These are phyloP conservation scores for Glonium stellatum DNA, from an alignment of 495 filamentous ascomycete species.

Conservation along the genomic window DNA sequence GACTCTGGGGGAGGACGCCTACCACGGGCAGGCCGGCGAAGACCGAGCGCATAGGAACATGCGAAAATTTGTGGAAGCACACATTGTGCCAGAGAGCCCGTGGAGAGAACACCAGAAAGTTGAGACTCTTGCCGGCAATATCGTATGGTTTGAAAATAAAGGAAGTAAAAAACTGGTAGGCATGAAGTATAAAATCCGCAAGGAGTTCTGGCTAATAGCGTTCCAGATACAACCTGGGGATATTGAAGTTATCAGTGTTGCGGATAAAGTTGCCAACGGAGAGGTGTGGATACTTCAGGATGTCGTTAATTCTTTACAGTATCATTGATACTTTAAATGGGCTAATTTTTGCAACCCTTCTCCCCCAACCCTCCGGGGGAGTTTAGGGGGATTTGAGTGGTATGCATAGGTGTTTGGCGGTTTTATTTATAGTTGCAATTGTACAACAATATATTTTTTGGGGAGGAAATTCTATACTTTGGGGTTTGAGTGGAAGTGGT, in stretches of 20 bases:
- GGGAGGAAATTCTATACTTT: no score
- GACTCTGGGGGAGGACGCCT: constrained; percentile 65
- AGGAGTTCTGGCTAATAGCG: not conserved
- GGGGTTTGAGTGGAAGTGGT: no score
- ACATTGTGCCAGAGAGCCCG: constrained; percentile 68
- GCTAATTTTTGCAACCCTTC: no score
- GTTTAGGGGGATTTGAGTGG: no score
- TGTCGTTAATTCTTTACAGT: not conserved
- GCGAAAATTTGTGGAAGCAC: constrained; percentile 77
- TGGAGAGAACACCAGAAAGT: constrained; percentile 73
- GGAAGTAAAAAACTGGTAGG: constrained; percentile 65
- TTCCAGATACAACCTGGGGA: constrained; percentile 69
- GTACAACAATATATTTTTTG: no score
- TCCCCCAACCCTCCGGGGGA: no score
- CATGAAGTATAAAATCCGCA: constrained; percentile 3
- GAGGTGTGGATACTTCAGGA: constrained; percentile 50
- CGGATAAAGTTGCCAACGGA: constrained; percentile 71
- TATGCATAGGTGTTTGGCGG: no score
- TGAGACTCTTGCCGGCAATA: constrained; percentile 61
- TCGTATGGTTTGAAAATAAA: constrained; percentile 74
- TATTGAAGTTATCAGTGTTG: constrained; percentile 65
- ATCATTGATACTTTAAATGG: no score
- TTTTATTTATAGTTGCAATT: no score
- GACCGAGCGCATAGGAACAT: constrained; percentile 75
- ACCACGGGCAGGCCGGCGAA: constrained; percentile 70